A percentile compares a stretch with the other conserved stretches of the same genome.
Conservation (phyloP, 2,329 filamentous ascomycete species). For the Hymenoscyphus repandus region DNA sequence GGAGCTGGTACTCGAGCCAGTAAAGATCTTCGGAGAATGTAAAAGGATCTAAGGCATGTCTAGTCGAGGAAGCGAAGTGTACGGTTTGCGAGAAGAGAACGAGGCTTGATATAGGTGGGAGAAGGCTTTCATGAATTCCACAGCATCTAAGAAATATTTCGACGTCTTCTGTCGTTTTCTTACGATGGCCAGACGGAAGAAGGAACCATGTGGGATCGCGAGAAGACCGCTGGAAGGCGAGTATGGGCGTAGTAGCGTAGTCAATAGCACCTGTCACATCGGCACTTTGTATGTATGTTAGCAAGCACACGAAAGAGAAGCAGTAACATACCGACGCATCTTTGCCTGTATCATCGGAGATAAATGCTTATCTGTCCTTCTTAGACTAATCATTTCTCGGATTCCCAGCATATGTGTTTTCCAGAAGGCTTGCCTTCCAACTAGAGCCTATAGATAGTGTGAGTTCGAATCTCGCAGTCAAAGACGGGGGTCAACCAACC, state of each 20-base stretch:
- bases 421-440: conserved; percentile 18
- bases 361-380: conserved; percentile 8
- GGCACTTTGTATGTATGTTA: conserved; percentile 10
- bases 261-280: conserved; percentile 24
- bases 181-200: background rate
- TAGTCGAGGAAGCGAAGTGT: background rate
- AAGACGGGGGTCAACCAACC: conserved; percentile 2
- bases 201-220: conserved; percentile 12
- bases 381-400: conserved; percentile 15
- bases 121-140: conserved; percentile 7
- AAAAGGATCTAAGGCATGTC: conserved; percentile 9
- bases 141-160: background rate
- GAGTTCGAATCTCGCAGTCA: background rate
- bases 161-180: background rate
- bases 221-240: conserved; percentile 8
- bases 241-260: conserved; percentile 16
- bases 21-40: conserved; percentile 19
- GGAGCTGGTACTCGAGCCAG: conserved; percentile 12
- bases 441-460: conserved; percentile 12
- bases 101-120: conserved; percentile 10
- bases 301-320: background rate
- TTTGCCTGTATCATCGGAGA: conserved; percentile 14
- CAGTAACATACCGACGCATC: conserved; percentile 14
- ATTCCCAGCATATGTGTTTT: conserved; percentile 22
- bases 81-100: conserved; percentile 16